phyloP scores from a whole-genome alignment of 129 eudicot genomes.

The Chrysanthemum makinoi region DNA sequence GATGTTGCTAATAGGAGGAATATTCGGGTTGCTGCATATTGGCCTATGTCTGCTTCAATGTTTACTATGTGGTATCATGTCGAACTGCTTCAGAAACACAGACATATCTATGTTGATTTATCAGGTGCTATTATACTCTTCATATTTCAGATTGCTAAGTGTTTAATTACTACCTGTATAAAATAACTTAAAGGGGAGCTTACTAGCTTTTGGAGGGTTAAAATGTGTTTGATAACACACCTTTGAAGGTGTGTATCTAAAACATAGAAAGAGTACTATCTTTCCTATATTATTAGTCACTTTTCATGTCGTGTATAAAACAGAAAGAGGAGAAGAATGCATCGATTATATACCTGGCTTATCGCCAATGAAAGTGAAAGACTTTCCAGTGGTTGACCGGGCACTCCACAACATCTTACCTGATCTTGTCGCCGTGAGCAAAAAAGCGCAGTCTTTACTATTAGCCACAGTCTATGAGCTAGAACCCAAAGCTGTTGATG shows the following conservation, averaged over 20 bases:
- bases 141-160: background rate
- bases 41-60: slow-evolving; percentile 54
- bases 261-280: background rate
- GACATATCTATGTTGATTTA: slow-evolving; percentile 33
- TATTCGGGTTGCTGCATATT: slow-evolving; percentile 57
- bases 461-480: slow-evolving; percentile 48
- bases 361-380: slow-evolving; percentile 36
- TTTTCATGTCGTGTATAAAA: background rate
- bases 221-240: background rate
- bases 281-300: background rate
- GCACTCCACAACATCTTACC: background rate
- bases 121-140: slow-evolving; percentile 34
- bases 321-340: slow-evolving; percentile 38
- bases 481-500: slow-evolving; percentile 36
- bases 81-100: slow-evolving; percentile 38
- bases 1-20: slow-evolving; percentile 51
- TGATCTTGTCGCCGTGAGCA: background rate
- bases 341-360: slow-evolving; percentile 62
- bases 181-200: no score
- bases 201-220: background rate
- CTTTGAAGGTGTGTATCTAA: no score
- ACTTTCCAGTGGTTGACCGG: slow-evolving; percentile 42
- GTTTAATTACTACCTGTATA: background rate
- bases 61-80: slow-evolving; percentile 40
- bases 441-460: slow-evolving; percentile 44